Base-by-base conservation (phyloP, 1,139 yeast genomes). In the Suhomyces bribrorum region DNA sequence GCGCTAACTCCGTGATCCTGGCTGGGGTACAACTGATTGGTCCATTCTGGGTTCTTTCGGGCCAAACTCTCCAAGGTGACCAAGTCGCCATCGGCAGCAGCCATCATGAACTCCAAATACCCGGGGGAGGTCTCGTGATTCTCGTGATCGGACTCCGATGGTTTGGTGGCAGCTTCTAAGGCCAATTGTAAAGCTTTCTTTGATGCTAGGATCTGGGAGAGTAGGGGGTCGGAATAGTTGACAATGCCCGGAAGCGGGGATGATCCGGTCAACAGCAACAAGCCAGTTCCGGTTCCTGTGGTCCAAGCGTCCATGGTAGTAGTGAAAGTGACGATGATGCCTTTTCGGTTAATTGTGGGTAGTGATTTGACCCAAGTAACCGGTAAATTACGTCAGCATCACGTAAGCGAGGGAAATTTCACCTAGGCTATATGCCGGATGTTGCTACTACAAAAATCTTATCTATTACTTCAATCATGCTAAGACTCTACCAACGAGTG, bases 11-110 rank as follows among this genome's bases (percentile, higher is more conserved):
- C 85, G 23, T 57, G 54, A 5, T 57, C 56, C 29, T 70, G 73
- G 6, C 50, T 45, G 3, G 74, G 74, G 40, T 53, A 64, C 16
- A 54, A 42, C 20, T 45, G 31, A 32, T 69, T 59, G n/a, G 70
- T 52, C 9, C 62, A 43, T 5, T 61, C 60, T 1, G 67, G 62
- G 33, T 64, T 54, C 3, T 57, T 50, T 14, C 66, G 45, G 2
- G 67, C 43, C 2, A 69, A 48, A 14, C 64, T 62, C 41, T 75
- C 75, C 22, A 75, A 48, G 1, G 76, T 57, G 2, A 63, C 69
- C 24, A 65, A 45, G 46, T 79, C 84, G 7, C 81, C 82, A 29
- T 77, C 74, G 24, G 79, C 66, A 20, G 79, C 69, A 0, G 81
- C 77, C 13, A 40, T n/a, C n/a, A 40, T 17, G n/a, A 31, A 40